Evolutionary conservation across 108 stramenopile species (phyloP).

Genomic region (Mayamaea pseudoterrestris): DNA sequence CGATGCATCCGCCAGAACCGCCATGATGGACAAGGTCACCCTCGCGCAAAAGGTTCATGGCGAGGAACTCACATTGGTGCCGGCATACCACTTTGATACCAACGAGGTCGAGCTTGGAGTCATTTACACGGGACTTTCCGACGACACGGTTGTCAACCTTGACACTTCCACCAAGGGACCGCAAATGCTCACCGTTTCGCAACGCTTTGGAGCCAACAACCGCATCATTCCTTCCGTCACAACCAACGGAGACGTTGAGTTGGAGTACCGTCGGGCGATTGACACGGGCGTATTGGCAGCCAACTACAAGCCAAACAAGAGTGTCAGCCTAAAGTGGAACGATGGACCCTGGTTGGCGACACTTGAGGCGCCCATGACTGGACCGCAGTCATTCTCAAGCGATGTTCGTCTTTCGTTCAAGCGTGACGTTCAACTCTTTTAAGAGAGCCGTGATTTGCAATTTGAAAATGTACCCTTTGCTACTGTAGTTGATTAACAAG

Average conservation of each 20-base stretch:
- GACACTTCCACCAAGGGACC: too few species aligned
- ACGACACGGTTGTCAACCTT: too few species aligned
- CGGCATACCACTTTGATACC: too few species aligned
- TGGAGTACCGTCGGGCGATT: constrained; percentile 2
- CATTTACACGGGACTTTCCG: too few species aligned
- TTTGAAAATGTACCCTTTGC: not conserved
- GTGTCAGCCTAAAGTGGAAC: constrained; percentile 25
- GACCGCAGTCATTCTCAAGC: constrained; percentile 9
- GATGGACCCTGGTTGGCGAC: constrained; percentile 43
- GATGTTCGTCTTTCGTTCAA: constrained; percentile 29
- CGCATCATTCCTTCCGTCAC: constrained; percentile 18
- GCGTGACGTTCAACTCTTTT: constrained; percentile 14
- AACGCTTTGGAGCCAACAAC: constrained; percentile 12
- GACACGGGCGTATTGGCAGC: constrained; percentile 18
- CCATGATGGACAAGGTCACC: too few species aligned
- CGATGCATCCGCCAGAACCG: too few species aligned
- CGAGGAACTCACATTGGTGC: too few species aligned
- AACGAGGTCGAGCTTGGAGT: too few species aligned
- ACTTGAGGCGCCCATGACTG: constrained; percentile 26
- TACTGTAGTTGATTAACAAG: not conserved
- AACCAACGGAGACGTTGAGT: constrained; percentile 13
- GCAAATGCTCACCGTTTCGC: constrained; percentile 23
- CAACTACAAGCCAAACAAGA: constrained; percentile 30
- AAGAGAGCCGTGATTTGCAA: not conserved
- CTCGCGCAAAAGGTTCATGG: too few species aligned